These are phyloP conservation scores for Cordyceps pruinosa DNA, from an alignment of 2,329 filamentous ascomycete species.

Conservation along the genomic window DNA sequence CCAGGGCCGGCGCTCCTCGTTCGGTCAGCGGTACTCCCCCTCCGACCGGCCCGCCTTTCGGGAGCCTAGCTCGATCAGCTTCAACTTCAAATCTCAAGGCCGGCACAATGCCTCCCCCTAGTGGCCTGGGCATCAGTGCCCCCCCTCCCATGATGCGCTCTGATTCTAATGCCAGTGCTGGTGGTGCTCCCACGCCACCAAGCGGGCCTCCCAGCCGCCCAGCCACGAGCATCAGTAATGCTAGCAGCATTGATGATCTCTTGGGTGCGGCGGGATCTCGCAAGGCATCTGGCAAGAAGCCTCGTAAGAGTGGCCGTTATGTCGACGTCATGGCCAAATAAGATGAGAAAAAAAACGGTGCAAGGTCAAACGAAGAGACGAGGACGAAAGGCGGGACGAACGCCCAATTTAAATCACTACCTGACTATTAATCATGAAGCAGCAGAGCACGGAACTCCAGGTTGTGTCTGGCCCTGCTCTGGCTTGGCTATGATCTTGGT, in stretches of 20 bases:
- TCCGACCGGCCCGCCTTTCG: conserved; percentile 31
- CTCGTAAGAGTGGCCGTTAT: conserved; percentile 80
- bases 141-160: conserved; percentile 41
- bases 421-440: conserved; percentile 1
- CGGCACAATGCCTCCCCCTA: conserved; percentile 26
- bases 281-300: conserved; percentile 58
- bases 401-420: not conserved
- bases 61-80: conserved; percentile 19
- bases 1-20: conserved; percentile 50
- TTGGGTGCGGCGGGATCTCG: conserved; percentile 67
- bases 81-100: conserved; percentile 23
- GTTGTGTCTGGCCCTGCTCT: not conserved
- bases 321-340: conserved; percentile 89
- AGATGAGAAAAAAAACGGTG: not conserved
- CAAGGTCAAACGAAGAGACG: not conserved
- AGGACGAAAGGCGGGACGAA: conserved; percentile 3
- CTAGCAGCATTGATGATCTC: conserved; percentile 92
- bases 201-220: conserved; percentile 61
- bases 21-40: conserved; percentile 49
- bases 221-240: conserved; percentile 76
- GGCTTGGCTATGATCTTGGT: not conserved
- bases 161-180: conserved; percentile 39
- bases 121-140: conserved; percentile 28
- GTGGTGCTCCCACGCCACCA: conserved; percentile 22
- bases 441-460: not conserved